Conservation (phyloP, 2,329 filamentous ascomycete species). For the Beauveria brongniartii region DNA sequence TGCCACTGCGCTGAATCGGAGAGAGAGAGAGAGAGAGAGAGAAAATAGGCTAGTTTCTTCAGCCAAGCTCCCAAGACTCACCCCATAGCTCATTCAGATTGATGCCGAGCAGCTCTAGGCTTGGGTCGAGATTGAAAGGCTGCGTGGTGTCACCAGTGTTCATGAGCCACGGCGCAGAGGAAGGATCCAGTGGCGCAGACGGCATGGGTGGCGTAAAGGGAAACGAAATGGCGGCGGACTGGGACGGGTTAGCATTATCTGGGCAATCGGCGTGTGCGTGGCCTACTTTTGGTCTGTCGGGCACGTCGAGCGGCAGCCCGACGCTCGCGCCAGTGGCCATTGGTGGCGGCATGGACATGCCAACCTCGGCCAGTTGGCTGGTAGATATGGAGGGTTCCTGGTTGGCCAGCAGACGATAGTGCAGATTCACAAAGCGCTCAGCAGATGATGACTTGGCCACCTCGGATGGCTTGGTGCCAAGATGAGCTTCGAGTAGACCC, state of each 20-base stretch:
- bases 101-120: constrained; percentile 43
- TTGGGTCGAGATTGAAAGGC: constrained; percentile 44
- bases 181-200: constrained; percentile 27
- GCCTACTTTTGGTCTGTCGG: constrained; percentile 32
- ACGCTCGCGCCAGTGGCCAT: constrained; percentile 18
- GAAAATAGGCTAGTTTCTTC: constrained; percentile 7
- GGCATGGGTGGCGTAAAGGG: constrained; percentile 28
- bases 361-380: constrained; percentile 24
- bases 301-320: constrained; percentile 26
- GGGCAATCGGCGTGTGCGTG: neutral
- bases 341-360: constrained; percentile 18
- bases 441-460: constrained; percentile 50
- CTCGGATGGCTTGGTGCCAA: constrained; percentile 48
- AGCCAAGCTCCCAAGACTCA: constrained; percentile 37
- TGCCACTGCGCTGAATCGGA: neutral
- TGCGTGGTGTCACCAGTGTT: constrained; percentile 23
- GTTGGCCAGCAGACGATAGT: constrained; percentile 48
- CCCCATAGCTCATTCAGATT: constrained; percentile 50
- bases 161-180: constrained; percentile 27
- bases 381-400: constrained; percentile 32
- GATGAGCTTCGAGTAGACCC: constrained; percentile 50
- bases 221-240: constrained; percentile 37
- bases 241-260: constrained; percentile 20
- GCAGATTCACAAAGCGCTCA: constrained; percentile 50
- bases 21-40: neutral